A percentile compares a stretch with the other conserved stretches of the same genome.
Evolutionary conservation across 192 early-diverging fungal genomes (phyloP).

Genomic region (Phlyctochytrium planicorne): DNA sequence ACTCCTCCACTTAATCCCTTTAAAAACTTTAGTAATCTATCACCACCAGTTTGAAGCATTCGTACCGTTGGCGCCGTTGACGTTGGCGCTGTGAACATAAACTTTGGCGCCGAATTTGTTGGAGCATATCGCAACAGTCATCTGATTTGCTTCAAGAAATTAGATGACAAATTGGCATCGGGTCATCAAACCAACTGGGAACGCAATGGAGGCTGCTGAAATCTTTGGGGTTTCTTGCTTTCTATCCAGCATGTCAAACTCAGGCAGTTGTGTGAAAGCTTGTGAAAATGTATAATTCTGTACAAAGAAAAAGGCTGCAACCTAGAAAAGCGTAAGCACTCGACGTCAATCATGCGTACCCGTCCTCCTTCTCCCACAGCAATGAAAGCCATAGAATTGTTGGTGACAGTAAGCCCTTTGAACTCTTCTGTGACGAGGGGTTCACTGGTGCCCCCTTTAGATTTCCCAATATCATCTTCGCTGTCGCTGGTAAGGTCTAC

Average conservation of each 20-base stretch:
- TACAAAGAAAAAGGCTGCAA: background rate
- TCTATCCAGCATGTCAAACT: background rate
- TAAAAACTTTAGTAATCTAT: background rate
- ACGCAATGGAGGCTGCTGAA: background rate
- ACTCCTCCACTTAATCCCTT: background rate
- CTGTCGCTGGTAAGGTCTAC: conserved; percentile 1
- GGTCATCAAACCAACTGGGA: background rate
- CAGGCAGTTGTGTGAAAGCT: background rate
- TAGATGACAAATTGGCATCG: background rate
- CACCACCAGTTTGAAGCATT: background rate
- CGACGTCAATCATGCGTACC: background rate
- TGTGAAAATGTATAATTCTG: background rate
- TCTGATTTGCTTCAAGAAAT: background rate
- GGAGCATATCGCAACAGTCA: background rate
- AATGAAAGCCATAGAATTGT: background rate
- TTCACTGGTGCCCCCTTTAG: background rate
- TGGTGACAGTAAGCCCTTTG: background rate
- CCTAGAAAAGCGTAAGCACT: background rate
- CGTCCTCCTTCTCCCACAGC: background rate
- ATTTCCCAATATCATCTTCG: background rate
- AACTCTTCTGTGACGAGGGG: background rate
- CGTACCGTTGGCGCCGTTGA: background rate
- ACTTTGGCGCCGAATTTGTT: background rate
- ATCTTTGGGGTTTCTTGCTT: background rate
- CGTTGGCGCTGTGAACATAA: background rate